These are phyloP conservation scores for Rhodamnia rubescens DNA, from an alignment of 345 rosid genomes.

Conservation along the genomic window DNA sequence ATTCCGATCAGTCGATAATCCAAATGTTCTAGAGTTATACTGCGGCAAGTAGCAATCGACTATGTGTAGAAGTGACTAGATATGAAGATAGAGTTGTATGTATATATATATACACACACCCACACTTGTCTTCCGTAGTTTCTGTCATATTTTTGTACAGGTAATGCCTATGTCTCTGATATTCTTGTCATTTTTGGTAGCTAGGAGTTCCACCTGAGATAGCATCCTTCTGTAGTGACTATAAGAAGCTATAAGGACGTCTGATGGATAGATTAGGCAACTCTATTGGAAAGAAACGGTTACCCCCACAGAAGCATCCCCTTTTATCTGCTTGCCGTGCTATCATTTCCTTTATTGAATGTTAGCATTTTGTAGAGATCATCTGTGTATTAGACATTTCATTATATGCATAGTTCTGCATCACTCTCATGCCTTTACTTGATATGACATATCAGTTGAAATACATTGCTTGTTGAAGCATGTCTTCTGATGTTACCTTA, in stretches of 20 bases:
- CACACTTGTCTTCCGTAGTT: not conserved
- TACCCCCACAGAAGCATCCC: not conserved
- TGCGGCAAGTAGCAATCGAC: not conserved
- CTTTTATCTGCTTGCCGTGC: not conserved
- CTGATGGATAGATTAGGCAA: not conserved
- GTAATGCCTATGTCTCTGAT: not conserved
- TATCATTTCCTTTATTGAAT: not conserved
- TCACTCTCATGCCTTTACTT: not conserved
- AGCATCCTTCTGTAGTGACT: not conserved
- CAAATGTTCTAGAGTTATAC: conserved; percentile 21
- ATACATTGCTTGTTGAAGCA: not conserved
- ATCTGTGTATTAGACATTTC: not conserved
- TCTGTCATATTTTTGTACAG: not conserved
- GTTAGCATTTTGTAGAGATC: not conserved
- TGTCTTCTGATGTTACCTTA: not conserved
- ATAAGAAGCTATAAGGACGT: not conserved
- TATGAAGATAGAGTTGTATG: not conserved
- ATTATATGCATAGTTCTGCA: not conserved
- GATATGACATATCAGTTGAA: not conserved
- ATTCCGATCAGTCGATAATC: conserved; percentile 2
- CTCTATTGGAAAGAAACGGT: not conserved
- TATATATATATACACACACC: too few species aligned
- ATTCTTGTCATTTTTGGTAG: not conserved
- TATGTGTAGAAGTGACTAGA: not conserved
- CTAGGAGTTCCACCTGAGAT: not conserved